phyloP scores from a whole-genome alignment of 139 green algal genomes.

The Bryopsis sp. region DNA sequence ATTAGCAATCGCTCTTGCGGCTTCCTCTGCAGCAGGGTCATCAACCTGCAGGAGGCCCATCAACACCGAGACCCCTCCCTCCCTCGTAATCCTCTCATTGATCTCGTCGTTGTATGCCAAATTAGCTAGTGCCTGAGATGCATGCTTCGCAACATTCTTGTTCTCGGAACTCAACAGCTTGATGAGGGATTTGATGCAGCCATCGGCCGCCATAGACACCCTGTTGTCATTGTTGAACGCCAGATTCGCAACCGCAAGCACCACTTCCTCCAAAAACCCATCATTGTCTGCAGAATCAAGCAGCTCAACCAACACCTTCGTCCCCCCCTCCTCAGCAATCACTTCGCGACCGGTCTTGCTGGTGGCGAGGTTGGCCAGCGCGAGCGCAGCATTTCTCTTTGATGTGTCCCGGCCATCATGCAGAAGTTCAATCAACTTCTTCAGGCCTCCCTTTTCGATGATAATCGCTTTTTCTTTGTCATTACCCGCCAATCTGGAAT shows the following conservation, averaged over 20 bases:
- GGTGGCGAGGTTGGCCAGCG: conserved; percentile 11
- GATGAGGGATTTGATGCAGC: conserved; percentile 12
- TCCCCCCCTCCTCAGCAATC: conserved; percentile 15
- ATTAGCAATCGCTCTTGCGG: conserved; percentile 1
- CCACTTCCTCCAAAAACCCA: conserved; percentile 16
- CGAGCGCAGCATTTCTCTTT: conserved; percentile 10
- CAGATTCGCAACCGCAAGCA: conserved; percentile 14
- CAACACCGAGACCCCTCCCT: conserved; percentile 14
- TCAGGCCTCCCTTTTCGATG: conserved; percentile 18
- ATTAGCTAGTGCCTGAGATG: conserved; percentile 16
- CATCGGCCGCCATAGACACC: conserved; percentile 16
- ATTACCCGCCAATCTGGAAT: conserved; percentile 15
- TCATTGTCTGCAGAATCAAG: background rate
- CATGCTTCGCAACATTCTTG: conserved; percentile 9
- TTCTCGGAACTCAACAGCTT: background rate
- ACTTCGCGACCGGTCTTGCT: conserved; percentile 15
- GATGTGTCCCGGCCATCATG: background rate
- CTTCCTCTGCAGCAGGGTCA: conserved; percentile 6
- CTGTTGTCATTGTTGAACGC: conserved; percentile 21
- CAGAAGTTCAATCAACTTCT: conserved; percentile 18
- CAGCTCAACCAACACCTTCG: conserved; percentile 8
- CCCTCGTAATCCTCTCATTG: conserved; percentile 11
- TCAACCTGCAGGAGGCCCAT: conserved; percentile 1
- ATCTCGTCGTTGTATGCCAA: conserved; percentile 24
- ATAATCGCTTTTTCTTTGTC: conserved; percentile 19